phyloP scores from a whole-genome alignment of 202 grass and related monocot species.

The Setaria viridis region DNA sequence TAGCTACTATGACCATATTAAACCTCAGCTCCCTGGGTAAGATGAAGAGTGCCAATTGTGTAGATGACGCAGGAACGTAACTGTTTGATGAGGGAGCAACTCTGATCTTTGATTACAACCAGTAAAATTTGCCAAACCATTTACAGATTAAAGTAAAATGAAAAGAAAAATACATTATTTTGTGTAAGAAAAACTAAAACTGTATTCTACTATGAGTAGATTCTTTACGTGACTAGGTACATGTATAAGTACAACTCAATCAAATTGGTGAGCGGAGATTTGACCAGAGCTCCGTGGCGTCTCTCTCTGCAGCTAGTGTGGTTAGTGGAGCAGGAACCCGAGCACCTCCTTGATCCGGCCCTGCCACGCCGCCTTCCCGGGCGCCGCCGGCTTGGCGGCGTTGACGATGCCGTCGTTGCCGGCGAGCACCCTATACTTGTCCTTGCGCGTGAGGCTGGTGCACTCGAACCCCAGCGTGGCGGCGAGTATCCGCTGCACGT shows the following conservation, averaged over 20 bases:
- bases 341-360: constrained; percentile 52
- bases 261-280: constrained; percentile 9
- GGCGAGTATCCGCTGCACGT: constrained; percentile 88
- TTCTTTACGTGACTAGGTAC: not conserved
- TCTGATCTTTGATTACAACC: not conserved
- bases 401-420: constrained; percentile 72
- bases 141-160: not conserved
- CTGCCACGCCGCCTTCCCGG: constrained; percentile 48
- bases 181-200: not conserved
- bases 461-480: constrained; percentile 93
- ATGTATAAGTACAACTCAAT: constrained; percentile 11
- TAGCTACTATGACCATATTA: not conserved
- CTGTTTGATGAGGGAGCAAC: not conserved
- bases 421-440: constrained; percentile 91
- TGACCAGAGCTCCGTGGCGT: not conserved
- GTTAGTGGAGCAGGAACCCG: constrained; percentile 67
- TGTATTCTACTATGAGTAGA: not conserved
- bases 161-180: not conserved
- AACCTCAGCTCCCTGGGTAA: not conserved
- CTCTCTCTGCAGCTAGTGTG: not conserved
- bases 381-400: constrained; percentile 34
- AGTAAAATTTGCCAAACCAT: not conserved
- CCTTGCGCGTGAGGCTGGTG: constrained; percentile 86
- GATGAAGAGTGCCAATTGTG: not conserved
- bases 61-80: too few relatives aligned